Percentiles rank a stretch among this genome's conserved stretches.
phyloP scores from a whole-genome alignment of 2,329 filamentous ascomycete genomes.

The Tolypocladium cylindrosporum region DNA sequence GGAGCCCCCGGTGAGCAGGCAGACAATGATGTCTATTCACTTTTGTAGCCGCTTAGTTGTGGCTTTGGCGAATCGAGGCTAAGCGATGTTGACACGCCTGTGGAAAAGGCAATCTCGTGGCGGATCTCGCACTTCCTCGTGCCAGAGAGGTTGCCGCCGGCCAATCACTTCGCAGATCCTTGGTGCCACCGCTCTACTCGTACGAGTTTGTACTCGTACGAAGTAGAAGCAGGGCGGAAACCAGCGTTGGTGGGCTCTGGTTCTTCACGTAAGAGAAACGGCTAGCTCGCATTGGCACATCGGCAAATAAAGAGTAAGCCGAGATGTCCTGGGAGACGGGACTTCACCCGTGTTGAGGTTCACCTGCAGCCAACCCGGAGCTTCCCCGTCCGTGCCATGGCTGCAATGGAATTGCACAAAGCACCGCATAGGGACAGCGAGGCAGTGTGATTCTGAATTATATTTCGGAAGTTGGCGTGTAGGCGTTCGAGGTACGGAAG shows the following conservation, averaged over 20 bases:
- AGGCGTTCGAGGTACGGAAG: no score
- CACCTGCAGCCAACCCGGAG: no score
- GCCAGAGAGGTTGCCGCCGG: neutral
- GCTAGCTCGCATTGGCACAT: neutral
- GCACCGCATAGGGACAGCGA: no score
- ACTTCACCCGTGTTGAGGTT: no score
- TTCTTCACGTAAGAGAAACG: neutral
- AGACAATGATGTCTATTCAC: neutral
- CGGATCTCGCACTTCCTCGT: no score
- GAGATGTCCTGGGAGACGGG: neutral
- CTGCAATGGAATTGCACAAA: no score
- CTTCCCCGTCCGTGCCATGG: no score
- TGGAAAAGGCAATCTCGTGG: neutral
- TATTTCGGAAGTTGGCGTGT: no score
- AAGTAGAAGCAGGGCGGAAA: neutral
- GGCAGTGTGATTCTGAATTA: no score
- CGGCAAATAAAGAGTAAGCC: neutral
- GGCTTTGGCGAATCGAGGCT: neutral
- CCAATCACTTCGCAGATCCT: neutral
- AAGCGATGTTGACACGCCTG: neutral
- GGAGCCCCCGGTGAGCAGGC: neutral
- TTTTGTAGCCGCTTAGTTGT: no score
- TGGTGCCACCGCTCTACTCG: neutral
- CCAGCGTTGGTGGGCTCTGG: neutral
- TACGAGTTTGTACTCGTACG: no score